phyloP scores from a whole-genome alignment of 2,329 filamentous ascomycete genomes.

The Xylaria sp. region DNA sequence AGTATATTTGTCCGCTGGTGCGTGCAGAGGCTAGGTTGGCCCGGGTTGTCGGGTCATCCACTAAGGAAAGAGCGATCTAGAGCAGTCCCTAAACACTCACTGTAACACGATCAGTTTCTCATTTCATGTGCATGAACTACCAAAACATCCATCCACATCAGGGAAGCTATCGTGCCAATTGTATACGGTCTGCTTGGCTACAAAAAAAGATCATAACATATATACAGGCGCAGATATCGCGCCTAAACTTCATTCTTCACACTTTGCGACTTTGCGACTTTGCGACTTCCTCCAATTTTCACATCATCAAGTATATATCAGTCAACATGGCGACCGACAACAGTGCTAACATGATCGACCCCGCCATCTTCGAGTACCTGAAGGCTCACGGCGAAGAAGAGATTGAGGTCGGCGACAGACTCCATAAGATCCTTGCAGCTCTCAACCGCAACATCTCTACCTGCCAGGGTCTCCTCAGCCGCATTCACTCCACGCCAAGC shows the following conservation, averaged over 20 bases:
- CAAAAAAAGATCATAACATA: not conserved
- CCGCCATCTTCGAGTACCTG: constrained; percentile 85
- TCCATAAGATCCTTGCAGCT: constrained; percentile 82
- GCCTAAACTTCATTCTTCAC: constrained; percentile 18
- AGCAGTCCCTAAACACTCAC: not conserved
- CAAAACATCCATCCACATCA: not conserved
- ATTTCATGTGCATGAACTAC: not conserved
- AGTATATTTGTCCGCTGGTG: too few relatives aligned
- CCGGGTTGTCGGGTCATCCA: too few relatives aligned
- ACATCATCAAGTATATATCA: constrained; percentile 16
- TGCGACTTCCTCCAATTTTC: constrained; percentile 1
- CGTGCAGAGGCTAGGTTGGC: too few relatives aligned
- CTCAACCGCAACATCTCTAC: constrained; percentile 86
- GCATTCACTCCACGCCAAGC: constrained; percentile 87
- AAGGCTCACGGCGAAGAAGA: constrained; percentile 93
- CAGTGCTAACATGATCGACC: constrained; percentile 72
- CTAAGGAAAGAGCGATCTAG: too few relatives aligned
- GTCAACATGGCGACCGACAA: constrained; percentile 44
- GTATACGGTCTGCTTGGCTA: not conserved
- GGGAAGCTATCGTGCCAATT: not conserved
- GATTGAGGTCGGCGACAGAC: constrained; percentile 80
- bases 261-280: too few relatives aligned
- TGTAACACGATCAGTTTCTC: not conserved
- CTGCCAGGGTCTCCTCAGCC: constrained; percentile 84
- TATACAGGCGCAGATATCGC: constrained; percentile 1